phyloP scores from a whole-genome alignment of 75 land plant genomes.

The Larix kaempferi region DNA sequence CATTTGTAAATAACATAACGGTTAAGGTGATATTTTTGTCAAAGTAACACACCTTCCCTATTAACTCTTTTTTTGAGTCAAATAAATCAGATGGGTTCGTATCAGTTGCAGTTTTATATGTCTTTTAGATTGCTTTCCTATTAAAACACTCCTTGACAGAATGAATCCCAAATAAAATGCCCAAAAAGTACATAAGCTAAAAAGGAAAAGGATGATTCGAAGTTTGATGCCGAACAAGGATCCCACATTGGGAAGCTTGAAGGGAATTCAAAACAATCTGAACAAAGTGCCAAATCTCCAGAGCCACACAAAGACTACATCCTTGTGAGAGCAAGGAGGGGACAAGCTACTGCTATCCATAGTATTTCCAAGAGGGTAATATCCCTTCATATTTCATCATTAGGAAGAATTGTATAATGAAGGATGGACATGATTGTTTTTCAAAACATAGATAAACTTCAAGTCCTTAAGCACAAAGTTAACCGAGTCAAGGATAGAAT shows the following conservation, averaged over 20 bases:
- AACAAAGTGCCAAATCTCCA: slow-evolving; percentile 17
- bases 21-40: too few species aligned
- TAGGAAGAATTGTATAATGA: too few species aligned
- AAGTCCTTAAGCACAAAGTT: background rate
- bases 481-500: background rate
- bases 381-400: background rate
- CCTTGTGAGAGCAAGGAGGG: slow-evolving; percentile 15
- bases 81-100: background rate
- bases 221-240: background rate
- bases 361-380: too few species aligned
- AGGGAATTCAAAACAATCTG: background rate
- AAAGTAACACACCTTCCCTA: too few species aligned
- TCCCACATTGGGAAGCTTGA: background rate
- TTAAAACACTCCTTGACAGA: background rate
- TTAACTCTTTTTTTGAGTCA: too few species aligned
- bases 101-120: background rate
- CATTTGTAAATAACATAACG: too few species aligned
- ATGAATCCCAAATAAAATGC: slow-evolving; percentile 22
- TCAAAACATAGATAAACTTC: background rate
- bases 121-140: background rate
- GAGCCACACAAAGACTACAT: slow-evolving; percentile 7
- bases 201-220: background rate
- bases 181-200: background rate
- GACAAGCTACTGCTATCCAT: slow-evolving; percentile 27
- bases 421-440: too few species aligned